Evolutionary conservation across 169 alveolate genomes (phyloP).

Genomic region (Prorocentrum cordatum): DNA sequence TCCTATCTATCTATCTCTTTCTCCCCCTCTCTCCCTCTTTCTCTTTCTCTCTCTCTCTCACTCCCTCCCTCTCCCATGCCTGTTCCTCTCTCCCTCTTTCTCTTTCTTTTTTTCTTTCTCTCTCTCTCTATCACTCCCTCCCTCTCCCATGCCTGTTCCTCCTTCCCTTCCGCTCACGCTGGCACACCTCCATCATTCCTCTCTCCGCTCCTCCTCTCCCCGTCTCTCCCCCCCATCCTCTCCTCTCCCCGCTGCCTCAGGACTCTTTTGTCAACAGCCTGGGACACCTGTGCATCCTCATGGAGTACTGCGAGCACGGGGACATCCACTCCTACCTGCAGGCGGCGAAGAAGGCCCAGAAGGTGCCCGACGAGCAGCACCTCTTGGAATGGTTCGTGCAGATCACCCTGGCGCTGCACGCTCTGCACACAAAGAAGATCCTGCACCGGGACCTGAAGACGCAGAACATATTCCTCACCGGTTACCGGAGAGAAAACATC

Average conservation of each 20-base stretch:
- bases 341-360: conserved; percentile 77
- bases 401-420: background rate
- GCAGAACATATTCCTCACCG: conserved; percentile 64
- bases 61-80: background rate
- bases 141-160: background rate
- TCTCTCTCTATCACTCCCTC: background rate
- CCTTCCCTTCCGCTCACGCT: background rate
- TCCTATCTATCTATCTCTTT: no score
- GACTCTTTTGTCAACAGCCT: conserved; percentile 76
- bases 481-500: background rate
- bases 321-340: conserved; percentile 82
- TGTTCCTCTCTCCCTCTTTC: background rate
- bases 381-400: conserved; percentile 32
- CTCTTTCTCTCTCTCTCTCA: no score
- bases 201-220: background rate
- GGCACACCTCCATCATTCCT: background rate
- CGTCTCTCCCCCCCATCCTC: no score
- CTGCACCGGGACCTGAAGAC: conserved; percentile 90
- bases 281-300: conserved; percentile 80
- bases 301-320: conserved; percentile 88
- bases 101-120: background rate
- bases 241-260: no score
- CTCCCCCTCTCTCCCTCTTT: no score
- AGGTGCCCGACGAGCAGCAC: background rate
- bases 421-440: conserved; percentile 58